Evolutionary conservation across 768 basidiomycete species (phyloP), one percentile per base, ranked within the genome.

Genomic region (Boletellus ananiceps): DNA sequence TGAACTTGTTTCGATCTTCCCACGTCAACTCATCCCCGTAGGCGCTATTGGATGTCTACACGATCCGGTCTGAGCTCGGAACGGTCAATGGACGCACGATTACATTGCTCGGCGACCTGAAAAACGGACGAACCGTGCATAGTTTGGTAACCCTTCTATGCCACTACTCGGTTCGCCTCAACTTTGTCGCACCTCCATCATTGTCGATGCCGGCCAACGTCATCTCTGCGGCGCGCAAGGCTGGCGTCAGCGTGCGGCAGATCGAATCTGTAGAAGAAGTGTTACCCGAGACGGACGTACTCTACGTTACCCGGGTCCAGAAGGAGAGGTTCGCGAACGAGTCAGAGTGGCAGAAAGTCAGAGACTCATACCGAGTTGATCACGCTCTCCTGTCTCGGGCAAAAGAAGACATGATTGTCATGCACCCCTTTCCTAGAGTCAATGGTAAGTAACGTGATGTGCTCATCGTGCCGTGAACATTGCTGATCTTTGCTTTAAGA

Each of bases 111-210:
- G 96, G 96, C 44, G 96, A 99, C 66, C 77, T 99, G 59, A 97
- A 96, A 77, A 95, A 98, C 61, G 96, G 96, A 27, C 84, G 96
- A 40, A 99, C 96, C 0, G 95, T 97, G 2, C 96, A 99, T 73
- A 92, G 88, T 60, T 79, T 99, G 40, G 95, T 98, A 58, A 87
- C 88, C 8, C 77, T 98, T 8, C 80, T 99, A 5, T 92, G 85
- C 58, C 77, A 94, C 37, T 98, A 99, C 74, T 83, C 84, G 6
- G 93, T 98, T 40, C 87, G 84, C 46, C 81, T 99, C 66, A 98
- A 97, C 77, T 95, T 98, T 60, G 93, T 99, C 47, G 80, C 96
- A 2, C 95, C 95, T 5, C 74, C 81, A 4, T 79, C 86, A 4
- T 78, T 98, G 53, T 76, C 84, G 15, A 97, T 98, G 94, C 96